Conservation (phyloP, 495 filamentous ascomycete genomes). For the Stereocaulon alpinum region DNA sequence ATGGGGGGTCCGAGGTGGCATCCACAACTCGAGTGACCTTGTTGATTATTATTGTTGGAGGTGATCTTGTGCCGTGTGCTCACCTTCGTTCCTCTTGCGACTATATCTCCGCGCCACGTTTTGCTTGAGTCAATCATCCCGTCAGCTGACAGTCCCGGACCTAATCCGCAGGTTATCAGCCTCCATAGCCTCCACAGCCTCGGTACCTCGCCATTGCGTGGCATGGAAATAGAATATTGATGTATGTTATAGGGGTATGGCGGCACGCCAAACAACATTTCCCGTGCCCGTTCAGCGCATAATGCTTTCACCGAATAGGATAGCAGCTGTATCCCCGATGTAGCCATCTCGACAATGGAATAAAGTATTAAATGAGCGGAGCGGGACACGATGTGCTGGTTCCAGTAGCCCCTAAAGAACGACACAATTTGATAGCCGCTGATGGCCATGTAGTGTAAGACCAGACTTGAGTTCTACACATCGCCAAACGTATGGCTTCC, state of each 20-base stretch:
- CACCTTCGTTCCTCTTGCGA: neutral
- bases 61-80: neutral
- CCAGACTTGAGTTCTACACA: neutral
- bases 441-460: neutral
- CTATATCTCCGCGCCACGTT: neutral
- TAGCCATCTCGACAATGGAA: neutral
- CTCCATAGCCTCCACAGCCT: neutral
- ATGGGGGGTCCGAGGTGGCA: neutral
- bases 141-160: neutral
- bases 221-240: neutral
- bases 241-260: constrained; percentile 2
- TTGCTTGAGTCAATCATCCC: neutral
- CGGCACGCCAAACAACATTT: neutral
- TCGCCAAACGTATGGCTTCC: too few relatives aligned
- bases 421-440: neutral
- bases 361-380: neutral
- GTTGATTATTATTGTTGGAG: neutral
- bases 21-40: neutral
- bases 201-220: neutral
- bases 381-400: neutral
- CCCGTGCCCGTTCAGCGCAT: neutral
- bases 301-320: neutral
- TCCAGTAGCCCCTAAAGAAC: neutral
- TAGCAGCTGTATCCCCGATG: neutral
- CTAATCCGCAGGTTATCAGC: neutral